Conservation (phyloP, 106 monocot genomes). For the Platanthera guangdongensis region DNA sequence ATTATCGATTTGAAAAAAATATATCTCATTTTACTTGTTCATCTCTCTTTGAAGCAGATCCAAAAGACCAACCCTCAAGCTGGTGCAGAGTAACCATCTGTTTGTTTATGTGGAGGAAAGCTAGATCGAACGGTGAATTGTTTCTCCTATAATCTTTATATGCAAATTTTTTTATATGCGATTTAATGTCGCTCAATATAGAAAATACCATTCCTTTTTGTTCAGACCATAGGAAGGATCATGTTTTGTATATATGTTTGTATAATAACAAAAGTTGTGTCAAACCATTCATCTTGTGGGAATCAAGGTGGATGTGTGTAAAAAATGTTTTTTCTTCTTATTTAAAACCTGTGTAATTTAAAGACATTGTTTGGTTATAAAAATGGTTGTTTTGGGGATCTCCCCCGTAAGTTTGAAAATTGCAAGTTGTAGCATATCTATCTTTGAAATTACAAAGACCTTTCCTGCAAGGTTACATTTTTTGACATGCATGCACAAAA, state of each 20-base stretch:
- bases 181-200: neutral
- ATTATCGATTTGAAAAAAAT: neutral
- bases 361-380: too few species aligned
- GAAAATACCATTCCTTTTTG: neutral
- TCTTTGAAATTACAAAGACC: too few species aligned
- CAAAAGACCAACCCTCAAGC: neutral
- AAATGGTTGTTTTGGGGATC: too few species aligned
- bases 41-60: constrained; percentile 5
- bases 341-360: too few species aligned
- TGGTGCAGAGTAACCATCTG: neutral
- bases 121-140: neutral
- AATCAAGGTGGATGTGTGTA: neutral
- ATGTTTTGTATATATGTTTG: neutral
- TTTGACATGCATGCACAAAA: too few species aligned
- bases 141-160: neutral
- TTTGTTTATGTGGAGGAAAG: neutral
- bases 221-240: neutral
- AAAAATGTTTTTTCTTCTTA: too few species aligned
- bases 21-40: neutral
- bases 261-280: constrained; percentile 1
- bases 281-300: neutral
- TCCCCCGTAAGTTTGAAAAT: too few species aligned
- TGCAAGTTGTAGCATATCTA: too few species aligned
- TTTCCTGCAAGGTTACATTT: too few species aligned
- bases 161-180: neutral